phyloP scores from a whole-genome alignment of 2,329 filamentous ascomycete genomes.

The Zymoseptoria pseudotritici region DNA sequence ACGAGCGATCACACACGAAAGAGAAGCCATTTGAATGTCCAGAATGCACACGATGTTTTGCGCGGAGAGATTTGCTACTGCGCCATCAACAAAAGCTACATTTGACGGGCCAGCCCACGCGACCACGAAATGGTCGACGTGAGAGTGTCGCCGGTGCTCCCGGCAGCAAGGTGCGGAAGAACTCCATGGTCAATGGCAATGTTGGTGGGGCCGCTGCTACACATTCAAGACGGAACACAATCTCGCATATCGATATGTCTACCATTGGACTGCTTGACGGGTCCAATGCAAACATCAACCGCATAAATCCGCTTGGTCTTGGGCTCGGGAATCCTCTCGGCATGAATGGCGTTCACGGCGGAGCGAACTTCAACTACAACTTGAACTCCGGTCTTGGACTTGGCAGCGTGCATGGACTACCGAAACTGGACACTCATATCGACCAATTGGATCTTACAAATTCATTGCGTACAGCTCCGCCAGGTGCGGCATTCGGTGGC shows the following conservation, averaged over 20 bases:
- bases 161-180: constrained; percentile 76
- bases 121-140: constrained; percentile 72
- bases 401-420: constrained; percentile 61
- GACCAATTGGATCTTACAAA: constrained; percentile 52
- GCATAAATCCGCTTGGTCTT: constrained; percentile 23
- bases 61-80: constrained; percentile 80
- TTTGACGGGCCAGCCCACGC: constrained; percentile 80
- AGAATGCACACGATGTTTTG: constrained; percentile 91
- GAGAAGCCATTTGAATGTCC: constrained; percentile 98
- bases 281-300: constrained; percentile 19
- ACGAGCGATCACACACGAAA: constrained; percentile 96
- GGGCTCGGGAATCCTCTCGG: constrained; percentile 8
- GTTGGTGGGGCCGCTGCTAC: constrained; percentile 43
- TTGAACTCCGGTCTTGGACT: constrained; percentile 62
- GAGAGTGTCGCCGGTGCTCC: constrained; percentile 76
- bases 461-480: constrained; percentile 72
- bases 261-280: constrained; percentile 51
- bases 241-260: constrained; percentile 79
- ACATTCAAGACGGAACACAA: constrained; percentile 82
- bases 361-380: constrained; percentile 55
- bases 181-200: constrained; percentile 65
- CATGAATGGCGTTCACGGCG: constrained; percentile 55
- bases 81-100: constrained; percentile 98
- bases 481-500: constrained; percentile 59
- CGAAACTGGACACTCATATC: constrained; percentile 75